Percentiles rank a stretch among this genome's conserved stretches.
phyloP scores from a whole-genome alignment of 2,329 filamentous ascomycete genomes.

The Tetracladium maxilliforme region DNA sequence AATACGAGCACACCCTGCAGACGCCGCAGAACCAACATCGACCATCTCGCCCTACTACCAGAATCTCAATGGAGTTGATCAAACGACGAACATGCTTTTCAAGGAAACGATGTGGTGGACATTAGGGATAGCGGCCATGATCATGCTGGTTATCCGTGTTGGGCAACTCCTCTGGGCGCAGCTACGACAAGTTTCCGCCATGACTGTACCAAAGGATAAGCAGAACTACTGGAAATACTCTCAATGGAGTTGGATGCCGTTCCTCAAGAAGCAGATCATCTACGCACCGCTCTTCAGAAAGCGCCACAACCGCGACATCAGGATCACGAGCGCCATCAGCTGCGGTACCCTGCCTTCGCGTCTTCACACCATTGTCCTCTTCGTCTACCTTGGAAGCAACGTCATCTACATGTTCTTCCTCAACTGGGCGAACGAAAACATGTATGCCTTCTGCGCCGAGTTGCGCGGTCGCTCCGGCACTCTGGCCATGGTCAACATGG shows the following conservation, averaged over 20 bases:
- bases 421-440: slow-evolving; percentile 41
- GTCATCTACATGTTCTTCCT: slow-evolving; percentile 46
- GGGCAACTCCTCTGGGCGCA: slow-evolving; percentile 38
- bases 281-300: slow-evolving; percentile 51
- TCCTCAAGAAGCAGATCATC: slow-evolving; percentile 44
- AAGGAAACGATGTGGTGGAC: slow-evolving; percentile 45
- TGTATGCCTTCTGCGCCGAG: slow-evolving; percentile 58
- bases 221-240: slow-evolving; percentile 44
- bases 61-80: slow-evolving; percentile 44
- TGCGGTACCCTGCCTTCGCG: slow-evolving; percentile 50
- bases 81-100: slow-evolving; percentile 39
- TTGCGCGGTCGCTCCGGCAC: slow-evolving; percentile 76
- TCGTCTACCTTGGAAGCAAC: slow-evolving; percentile 44
- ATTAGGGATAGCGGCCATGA: slow-evolving; percentile 37
- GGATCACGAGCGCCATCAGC: slow-evolving; percentile 42
- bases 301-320: slow-evolving; percentile 53
- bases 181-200: slow-evolving; percentile 42
- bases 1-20: no score
- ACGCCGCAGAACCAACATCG: slow-evolving; percentile 19
- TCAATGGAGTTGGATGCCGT: slow-evolving; percentile 45
- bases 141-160: slow-evolving; percentile 37
- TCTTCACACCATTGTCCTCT: slow-evolving; percentile 42
- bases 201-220: slow-evolving; percentile 33
- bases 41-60: slow-evolving; percentile 41
- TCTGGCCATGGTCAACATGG: slow-evolving; percentile 77